Base-by-base conservation (phyloP, 352 stramenopile species). In the Phytophthora gonapodyides region DNA sequence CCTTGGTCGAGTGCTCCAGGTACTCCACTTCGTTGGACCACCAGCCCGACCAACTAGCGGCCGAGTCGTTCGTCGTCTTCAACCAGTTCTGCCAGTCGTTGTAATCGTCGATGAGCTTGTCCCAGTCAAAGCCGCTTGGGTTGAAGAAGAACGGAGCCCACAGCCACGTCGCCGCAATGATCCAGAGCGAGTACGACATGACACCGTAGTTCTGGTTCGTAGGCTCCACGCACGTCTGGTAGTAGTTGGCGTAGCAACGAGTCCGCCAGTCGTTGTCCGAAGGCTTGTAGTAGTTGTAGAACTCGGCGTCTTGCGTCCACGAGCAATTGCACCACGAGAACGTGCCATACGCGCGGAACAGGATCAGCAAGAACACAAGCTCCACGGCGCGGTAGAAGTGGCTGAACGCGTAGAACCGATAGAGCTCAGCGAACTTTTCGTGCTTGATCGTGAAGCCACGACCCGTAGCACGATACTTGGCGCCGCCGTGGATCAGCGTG, bases 371-470 rank as follows among this genome's bases (percentile, higher is more conserved):
- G 51, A 94, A 94, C 5, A 93, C 38, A 54, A 99, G 76, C 71
- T 99, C 97, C 13, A 99, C 91, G 34, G 94, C 97, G 45, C 98
- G 90, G 75, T 99, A 99, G 47, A 99, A 95, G 80, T 99, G 97
- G 59, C 89, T 98, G 45, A 97, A 94, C 12, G 97, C 97, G 73
- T 99, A 99, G 77, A 99, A 99, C 7, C 97, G 92, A 67, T 91
- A 99, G 7, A 98, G 80, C 61, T 99, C 97, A 21, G 98, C 97
- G 70, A 99, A 98, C 36, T 93, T 91, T 51, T 98, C 97, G 77
- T 99, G 97, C 73, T 98, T 98, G 58, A 98, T 99, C 19, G 98
- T 98, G 82, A 99, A 99, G 54, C 97, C 97, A 90, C 97, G 91
- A 73, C 97, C 97, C 7, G 97, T 99, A 10, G 97, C 92, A 41